Percentiles rank a stretch among this genome's conserved stretches.
Evolutionary conservation across 305 asterid genomes (phyloP).

Genomic region (Euphrasia arctica): DNA sequence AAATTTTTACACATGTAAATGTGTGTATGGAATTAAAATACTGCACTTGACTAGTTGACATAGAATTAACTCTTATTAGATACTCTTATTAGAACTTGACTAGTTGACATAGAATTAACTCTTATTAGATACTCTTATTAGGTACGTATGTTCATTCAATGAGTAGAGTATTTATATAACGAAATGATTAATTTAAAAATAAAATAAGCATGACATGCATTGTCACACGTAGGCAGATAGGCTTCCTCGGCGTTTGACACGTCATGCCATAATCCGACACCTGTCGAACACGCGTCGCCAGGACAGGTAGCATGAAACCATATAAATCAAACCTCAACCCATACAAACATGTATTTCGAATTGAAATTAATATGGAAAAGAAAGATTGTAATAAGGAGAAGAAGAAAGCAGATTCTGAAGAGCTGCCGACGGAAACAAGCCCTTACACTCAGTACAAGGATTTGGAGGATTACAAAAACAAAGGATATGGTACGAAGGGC

Average conservation of each 20-base stretch:
- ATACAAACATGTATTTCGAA: background rate
- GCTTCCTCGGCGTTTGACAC: slow-evolving; percentile 21
- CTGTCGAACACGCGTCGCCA: slow-evolving; percentile 21
- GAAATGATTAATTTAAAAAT: too few relatives aligned
- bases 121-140: too few relatives aligned
- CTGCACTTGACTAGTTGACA: too few relatives aligned
- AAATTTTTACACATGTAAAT: too few relatives aligned
- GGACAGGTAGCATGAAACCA: background rate
- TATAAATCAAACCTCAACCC: slow-evolving; percentile 3
- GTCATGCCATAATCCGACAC: background rate
- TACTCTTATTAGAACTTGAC: too few relatives aligned
- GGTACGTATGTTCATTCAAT: too few relatives aligned
- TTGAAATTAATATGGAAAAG: slow-evolving; percentile 22
- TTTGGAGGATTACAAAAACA: slow-evolving; percentile 78
- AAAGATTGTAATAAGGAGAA: slow-evolving; percentile 32
- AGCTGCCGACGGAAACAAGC: slow-evolving; percentile 61
- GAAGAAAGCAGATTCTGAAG: slow-evolving; percentile 41
- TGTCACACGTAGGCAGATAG: too few relatives aligned
- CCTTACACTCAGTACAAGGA: slow-evolving; percentile 84
- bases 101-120: too few relatives aligned
- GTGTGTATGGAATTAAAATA: too few relatives aligned
- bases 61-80: too few relatives aligned
- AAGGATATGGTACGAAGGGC: slow-evolving; percentile 78
- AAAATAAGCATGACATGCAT: too few relatives aligned
- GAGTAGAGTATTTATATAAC: too few relatives aligned